A percentile compares a stretch with the other conserved stretches of the same genome.
Conservation (phyloP, 352 stramenopile species). For the Pythium coloratum region DNA sequence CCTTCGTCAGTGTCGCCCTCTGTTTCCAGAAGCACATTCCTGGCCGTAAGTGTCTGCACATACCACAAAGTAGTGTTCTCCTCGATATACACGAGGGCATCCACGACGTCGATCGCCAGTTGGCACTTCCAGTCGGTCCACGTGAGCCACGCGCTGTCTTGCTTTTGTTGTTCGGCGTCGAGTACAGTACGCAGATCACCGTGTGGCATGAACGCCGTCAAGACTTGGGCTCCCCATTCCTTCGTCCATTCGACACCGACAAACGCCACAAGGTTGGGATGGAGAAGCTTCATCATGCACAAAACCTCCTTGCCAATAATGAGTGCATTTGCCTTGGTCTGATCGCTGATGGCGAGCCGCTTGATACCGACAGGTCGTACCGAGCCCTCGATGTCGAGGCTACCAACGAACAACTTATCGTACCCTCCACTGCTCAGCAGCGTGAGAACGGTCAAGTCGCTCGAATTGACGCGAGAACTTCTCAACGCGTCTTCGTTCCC, state of each 20-base stretch:
- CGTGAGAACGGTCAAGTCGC: background rate
- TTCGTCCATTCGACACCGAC: conserved; percentile 70
- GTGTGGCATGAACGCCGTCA: conserved; percentile 76
- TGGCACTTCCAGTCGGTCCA: conserved; percentile 73
- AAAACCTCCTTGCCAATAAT: conserved; percentile 63
- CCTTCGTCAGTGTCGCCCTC: conserved; percentile 7
- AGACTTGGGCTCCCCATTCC: conserved; percentile 53
- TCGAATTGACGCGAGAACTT: background rate
- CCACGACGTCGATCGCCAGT: conserved; percentile 67
- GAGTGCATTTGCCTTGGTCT: conserved; percentile 48
- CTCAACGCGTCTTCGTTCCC: background rate
- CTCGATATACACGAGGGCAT: conserved; percentile 70
- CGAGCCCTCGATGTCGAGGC: background rate
- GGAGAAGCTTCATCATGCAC: conserved; percentile 52
- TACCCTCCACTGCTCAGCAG: background rate
- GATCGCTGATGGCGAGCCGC: conserved; percentile 49
- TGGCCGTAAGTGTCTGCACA: conserved; percentile 65
- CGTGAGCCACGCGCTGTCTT: conserved; percentile 24
- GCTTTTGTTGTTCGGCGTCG: conserved; percentile 11
- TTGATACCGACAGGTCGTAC: conserved; percentile 51
- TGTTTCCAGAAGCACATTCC: conserved; percentile 67
- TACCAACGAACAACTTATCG: background rate
- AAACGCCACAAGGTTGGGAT: conserved; percentile 69
- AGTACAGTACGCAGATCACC: conserved; percentile 59
- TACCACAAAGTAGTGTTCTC: conserved; percentile 15